A percentile compares a stretch with the other conserved stretches of the same genome.
phyloP scores from a whole-genome alignment of 768 basidiomycete genomes.

The Clitopilus hobsonii region DNA sequence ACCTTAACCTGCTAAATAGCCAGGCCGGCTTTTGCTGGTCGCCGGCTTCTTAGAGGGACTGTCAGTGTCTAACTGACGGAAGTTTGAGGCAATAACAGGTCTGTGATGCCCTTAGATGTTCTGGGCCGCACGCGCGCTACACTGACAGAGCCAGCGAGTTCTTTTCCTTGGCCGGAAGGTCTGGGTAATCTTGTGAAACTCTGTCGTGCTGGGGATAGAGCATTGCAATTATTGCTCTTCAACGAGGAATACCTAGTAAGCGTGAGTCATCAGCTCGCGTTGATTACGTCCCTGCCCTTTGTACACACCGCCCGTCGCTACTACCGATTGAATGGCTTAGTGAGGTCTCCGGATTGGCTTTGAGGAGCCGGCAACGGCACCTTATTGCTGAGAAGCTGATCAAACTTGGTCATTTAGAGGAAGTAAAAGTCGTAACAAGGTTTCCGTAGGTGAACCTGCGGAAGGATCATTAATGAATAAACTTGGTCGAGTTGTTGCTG shows the following conservation, averaged over 20 bases:
- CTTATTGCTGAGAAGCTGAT: conserved; percentile 49
- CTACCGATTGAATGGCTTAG: conserved; percentile 90
- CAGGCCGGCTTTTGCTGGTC: conserved; percentile 59
- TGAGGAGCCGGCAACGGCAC: conserved; percentile 50
- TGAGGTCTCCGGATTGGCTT: conserved; percentile 66
- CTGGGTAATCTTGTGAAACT: conserved; percentile 78
- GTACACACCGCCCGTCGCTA: conserved; percentile 75
- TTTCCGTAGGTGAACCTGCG: conserved; percentile 81
- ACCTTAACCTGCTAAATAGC: conserved; percentile 32
- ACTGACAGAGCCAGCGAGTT: conserved; percentile 86
- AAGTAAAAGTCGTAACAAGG: conserved; percentile 82
- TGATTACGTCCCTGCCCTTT: conserved; percentile 77
- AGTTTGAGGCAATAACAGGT: conserved; percentile 90
- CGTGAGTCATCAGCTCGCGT: conserved; percentile 84
- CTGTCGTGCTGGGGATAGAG: conserved; percentile 83
- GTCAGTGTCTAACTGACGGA: conserved; percentile 75
- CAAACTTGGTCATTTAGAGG: conserved; percentile 83
- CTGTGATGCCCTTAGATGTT: conserved; percentile 90
- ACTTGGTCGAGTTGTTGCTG: conserved; percentile 28
- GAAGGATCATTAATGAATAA: conserved; percentile 66
- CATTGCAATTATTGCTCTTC: conserved; percentile 91
- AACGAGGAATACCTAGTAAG: conserved; percentile 89
- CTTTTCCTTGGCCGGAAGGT: conserved; percentile 54
- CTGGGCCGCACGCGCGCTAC: conserved; percentile 85
- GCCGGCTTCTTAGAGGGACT: conserved; percentile 84